Conservation (phyloP, 2,329 filamentous ascomycete species). For the Metarhizium rileyi region DNA sequence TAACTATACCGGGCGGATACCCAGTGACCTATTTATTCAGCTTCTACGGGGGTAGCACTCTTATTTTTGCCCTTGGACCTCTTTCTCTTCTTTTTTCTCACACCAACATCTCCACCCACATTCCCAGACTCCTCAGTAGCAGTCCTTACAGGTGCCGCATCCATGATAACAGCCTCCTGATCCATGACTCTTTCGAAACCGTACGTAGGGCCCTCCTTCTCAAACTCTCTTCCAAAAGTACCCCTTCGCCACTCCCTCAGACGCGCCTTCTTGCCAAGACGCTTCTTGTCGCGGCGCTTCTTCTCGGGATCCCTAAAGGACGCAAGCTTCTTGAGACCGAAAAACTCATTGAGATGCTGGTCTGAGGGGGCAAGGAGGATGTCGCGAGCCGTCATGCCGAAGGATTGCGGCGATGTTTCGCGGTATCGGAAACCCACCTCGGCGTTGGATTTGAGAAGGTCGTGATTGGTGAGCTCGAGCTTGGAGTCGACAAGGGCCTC, state of each 20-base stretch:
- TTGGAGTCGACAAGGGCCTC: slow-evolving; percentile 78
- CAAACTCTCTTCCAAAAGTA: slow-evolving; percentile 50
- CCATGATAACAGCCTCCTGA: slow-evolving; percentile 13
- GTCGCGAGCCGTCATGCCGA: slow-evolving; percentile 81
- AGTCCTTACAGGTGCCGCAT: not conserved
- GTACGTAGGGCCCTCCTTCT: slow-evolving; percentile 46
- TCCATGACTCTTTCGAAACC: slow-evolving; percentile 38
- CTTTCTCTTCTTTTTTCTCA: slow-evolving; percentile 42
- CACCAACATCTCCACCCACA: slow-evolving; percentile 19
- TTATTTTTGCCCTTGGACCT: slow-evolving; percentile 35
- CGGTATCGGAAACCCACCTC: slow-evolving; percentile 69
- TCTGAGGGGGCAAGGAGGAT: slow-evolving; percentile 86
- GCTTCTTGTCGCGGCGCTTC: slow-evolving; percentile 82
- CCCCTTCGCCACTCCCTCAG: slow-evolving; percentile 74
- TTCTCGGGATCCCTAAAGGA: slow-evolving; percentile 80
- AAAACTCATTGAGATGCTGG: slow-evolving; percentile 76
- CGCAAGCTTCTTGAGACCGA: slow-evolving; percentile 89
- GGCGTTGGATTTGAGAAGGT: slow-evolving; percentile 42
- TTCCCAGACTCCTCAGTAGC: slow-evolving; percentile 11
- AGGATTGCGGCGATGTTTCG: slow-evolving; percentile 82
- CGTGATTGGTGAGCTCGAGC: slow-evolving; percentile 61
- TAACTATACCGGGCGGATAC: not conserved
- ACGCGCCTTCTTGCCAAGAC: slow-evolving; percentile 83
- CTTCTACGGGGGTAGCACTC: slow-evolving; percentile 18
- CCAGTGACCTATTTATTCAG: slow-evolving; percentile 5